These are phyloP conservation scores for Trichoderma afroharzianum DNA, from an alignment of 2,329 filamentous ascomycete species.

Conservation along the genomic window DNA sequence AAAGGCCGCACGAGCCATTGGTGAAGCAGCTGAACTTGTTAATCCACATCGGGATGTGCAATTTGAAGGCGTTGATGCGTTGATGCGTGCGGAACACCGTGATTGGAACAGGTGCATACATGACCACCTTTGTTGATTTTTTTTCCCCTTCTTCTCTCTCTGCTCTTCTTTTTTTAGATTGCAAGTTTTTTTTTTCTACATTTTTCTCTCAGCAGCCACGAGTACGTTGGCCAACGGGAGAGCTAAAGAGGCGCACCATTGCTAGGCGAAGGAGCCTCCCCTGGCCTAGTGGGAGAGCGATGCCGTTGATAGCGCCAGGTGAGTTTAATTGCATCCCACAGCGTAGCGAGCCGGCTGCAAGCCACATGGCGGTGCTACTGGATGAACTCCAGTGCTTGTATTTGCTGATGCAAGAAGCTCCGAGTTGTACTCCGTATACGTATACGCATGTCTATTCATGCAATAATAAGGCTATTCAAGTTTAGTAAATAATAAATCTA, in stretches of 20 bases:
- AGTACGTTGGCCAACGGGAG: background rate
- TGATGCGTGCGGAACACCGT: background rate
- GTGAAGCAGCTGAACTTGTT: background rate
- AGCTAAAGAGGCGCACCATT: background rate
- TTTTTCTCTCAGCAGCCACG: background rate
- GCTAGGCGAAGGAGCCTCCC: conserved; percentile 7
- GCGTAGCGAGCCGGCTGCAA: conserved; percentile 5
- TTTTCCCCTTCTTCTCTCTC: background rate
- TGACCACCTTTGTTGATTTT: background rate
- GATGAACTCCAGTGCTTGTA: background rate
- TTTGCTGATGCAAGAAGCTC: background rate
- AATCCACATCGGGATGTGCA: background rate
- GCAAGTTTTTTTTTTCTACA: background rate
- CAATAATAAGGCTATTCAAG: background rate
- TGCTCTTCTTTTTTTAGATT: background rate
- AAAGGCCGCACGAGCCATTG: conserved; percentile 1
- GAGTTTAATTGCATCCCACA: conserved; percentile 17
- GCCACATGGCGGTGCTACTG: background rate
- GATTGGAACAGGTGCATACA: background rate
- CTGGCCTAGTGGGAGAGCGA: conserved; percentile 2
- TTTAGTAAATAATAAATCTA: background rate
- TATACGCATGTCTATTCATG: background rate
- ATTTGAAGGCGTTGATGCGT: background rate
- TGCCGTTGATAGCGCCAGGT: conserved; percentile 15
- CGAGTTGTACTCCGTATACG: background rate